These are phyloP conservation scores for Mrakia frigida DNA, from an alignment of 768 basidiomycete genomes.

Conservation along the genomic window DNA sequence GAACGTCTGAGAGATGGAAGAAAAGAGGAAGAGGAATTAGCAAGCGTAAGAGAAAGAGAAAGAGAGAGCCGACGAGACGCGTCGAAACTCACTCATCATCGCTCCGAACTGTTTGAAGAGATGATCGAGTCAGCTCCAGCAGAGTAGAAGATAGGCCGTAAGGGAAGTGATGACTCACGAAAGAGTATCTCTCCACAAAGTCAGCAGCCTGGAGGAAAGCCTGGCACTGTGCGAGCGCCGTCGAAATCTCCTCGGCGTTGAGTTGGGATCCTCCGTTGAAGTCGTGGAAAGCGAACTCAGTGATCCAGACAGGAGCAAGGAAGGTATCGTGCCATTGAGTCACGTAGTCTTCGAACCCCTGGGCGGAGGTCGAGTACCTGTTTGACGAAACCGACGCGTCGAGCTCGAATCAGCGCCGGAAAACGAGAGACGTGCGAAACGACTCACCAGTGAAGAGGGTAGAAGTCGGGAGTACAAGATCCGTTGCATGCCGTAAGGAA, in stretches of 20 bases:
- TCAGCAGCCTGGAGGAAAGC: not conserved
- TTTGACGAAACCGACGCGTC: not conserved
- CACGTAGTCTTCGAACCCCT: slow-evolving; percentile 1
- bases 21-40: not conserved
- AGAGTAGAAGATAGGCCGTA: not conserved
- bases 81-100: not conserved
- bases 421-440: not conserved
- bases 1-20: not conserved
- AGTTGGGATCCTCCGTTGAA: not conserved
- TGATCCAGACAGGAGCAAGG: not conserved
- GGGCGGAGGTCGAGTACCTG: not conserved
- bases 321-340: not conserved
- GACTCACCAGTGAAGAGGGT: slow-evolving; percentile 9
- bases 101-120: not conserved
- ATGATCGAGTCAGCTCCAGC: too few species aligned
- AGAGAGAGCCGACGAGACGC: not conserved
- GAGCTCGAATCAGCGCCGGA: too few species aligned
- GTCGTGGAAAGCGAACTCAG: slow-evolving; percentile 3
- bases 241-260: not conserved
- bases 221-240: not conserved
- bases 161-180: not conserved
- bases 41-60: not conserved
- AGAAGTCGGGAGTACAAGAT: slow-evolving; percentile 4
- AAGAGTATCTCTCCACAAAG: not conserved
- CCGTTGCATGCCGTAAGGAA: not conserved